phyloP scores from a whole-genome alignment of 208 protist genomes.

The Leishmania braziliensis region DNA sequence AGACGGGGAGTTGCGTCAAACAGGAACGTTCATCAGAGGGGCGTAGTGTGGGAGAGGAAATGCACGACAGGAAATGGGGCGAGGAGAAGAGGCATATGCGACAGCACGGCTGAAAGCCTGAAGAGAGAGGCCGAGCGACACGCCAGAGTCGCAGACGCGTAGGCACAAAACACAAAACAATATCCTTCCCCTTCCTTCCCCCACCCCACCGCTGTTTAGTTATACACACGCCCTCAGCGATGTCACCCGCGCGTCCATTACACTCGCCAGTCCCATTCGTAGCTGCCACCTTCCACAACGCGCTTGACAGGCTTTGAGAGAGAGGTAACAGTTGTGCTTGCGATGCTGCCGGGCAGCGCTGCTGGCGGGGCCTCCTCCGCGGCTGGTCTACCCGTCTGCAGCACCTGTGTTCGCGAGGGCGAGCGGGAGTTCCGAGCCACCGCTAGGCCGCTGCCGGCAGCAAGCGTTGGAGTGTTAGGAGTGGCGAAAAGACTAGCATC shows the following conservation, averaged over 20 bases:
- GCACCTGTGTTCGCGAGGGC: constrained; percentile 10
- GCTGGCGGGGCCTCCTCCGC: not conserved
- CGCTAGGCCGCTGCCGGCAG: not conserved
- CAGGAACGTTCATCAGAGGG: not conserved
- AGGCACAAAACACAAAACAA: not conserved
- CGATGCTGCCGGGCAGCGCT: not conserved
- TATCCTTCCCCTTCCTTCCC: not conserved
- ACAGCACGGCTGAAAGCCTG: not conserved
- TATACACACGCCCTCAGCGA: not conserved
- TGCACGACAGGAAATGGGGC: not conserved
- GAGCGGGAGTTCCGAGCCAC: constrained; percentile 13
- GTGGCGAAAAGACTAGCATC: not conserved
- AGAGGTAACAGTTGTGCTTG: not conserved
- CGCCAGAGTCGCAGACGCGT: not conserved
- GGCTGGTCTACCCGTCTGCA: not conserved
- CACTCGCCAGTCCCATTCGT: constrained; percentile 59
- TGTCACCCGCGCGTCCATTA: not conserved
- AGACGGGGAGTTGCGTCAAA: not conserved
- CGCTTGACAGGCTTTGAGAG: constrained; percentile 37
- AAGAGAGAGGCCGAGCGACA: not conserved
- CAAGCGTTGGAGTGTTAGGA: not conserved
- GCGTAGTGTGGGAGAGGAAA: not conserved
- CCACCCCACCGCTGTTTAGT: not conserved
- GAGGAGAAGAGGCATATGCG: not conserved
- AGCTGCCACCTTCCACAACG: constrained; percentile 41